Percentiles rank a stretch among this genome's conserved stretches.
Conservation (phyloP, 2,329 filamentous ascomycete species). For the Myotisia sp. region DNA sequence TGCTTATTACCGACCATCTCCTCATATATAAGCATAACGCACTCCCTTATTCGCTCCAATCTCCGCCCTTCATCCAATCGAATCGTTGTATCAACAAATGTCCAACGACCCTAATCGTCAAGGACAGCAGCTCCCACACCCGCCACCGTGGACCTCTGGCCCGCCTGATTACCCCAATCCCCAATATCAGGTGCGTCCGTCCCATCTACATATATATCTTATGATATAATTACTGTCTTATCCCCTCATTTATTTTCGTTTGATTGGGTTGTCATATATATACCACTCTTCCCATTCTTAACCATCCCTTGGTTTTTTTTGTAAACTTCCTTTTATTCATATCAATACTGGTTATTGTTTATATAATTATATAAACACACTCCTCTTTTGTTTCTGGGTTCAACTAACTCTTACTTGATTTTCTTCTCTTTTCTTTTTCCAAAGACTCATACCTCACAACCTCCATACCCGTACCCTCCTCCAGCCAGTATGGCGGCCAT, state of each 20-base stretch:
- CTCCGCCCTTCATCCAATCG: slow-evolving; percentile 4
- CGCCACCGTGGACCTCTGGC: slow-evolving; percentile 27
- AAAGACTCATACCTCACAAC: slow-evolving; percentile 9
- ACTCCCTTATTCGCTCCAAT: slow-evolving; percentile 2
- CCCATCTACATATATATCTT: too few species aligned
- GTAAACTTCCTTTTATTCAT: slow-evolving; percentile 6
- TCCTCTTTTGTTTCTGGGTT: slow-evolving; percentile 2
- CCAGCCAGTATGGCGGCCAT: slow-evolving; percentile 30
- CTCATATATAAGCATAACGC: slow-evolving; percentile 7
- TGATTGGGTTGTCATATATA: slow-evolving; percentile 2
- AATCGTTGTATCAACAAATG: slow-evolving; percentile 20
- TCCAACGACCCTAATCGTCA: slow-evolving; percentile 32
- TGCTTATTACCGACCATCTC: slow-evolving; percentile 5
- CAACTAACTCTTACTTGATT: slow-evolving; percentile 6
- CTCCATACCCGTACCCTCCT: slow-evolving; percentile 22
- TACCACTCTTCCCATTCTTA: background rate
- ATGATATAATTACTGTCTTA: too few species aligned
- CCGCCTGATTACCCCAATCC: slow-evolving; percentile 26
- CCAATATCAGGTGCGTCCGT: slow-evolving; percentile 19
- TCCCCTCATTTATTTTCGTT: background rate
- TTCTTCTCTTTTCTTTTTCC: slow-evolving; percentile 17
- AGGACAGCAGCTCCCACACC: slow-evolving; percentile 30
- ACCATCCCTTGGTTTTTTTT: slow-evolving; percentile 4
- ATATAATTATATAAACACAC: background rate
- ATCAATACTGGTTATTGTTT: background rate